These are phyloP conservation scores for Pestalotiopsis fici DNA, from an alignment of 2,329 filamentous ascomycete genomes.

Conservation along the genomic window DNA sequence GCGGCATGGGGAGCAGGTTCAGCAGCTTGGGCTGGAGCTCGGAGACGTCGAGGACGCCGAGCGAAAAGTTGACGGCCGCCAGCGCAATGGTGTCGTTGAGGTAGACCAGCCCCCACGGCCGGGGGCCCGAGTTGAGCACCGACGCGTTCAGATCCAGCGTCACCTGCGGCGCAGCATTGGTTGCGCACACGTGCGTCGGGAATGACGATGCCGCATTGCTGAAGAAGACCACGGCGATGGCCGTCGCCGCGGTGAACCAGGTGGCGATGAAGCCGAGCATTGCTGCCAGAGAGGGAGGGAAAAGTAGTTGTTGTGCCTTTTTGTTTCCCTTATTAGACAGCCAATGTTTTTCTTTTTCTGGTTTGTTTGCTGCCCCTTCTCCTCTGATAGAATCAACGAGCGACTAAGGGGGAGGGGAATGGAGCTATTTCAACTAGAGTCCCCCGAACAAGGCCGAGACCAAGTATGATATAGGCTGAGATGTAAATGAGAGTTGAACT, in stretches of 20 bases:
- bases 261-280: background rate
- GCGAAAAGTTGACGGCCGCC: slow-evolving; percentile 5
- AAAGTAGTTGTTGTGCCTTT: too few species aligned
- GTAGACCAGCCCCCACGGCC: slow-evolving; percentile 1
- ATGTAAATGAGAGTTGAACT: background rate
- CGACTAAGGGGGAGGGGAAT: background rate
- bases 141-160: background rate
- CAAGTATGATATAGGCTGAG: background rate
- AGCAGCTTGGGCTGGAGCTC: background rate
- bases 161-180: slow-evolving; percentile 1
- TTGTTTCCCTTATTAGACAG: too few species aligned
- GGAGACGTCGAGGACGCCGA: background rate
- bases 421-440: background rate
- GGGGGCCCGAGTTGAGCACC: background rate
- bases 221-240: slow-evolving; percentile 1
- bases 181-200: slow-evolving; percentile 7
- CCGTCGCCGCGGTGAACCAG: background rate
- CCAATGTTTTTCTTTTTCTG: background rate
- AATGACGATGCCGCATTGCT: background rate
- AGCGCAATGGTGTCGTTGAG: slow-evolving; percentile 3
- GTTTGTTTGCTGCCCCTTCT: background rate
- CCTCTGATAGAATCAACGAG: background rate
- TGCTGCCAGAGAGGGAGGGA: background rate
- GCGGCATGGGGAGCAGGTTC: background rate
- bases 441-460: background rate